Base-by-base conservation (phyloP, 2,329 filamentous ascomycete genomes). In the Diaporthe sp. region DNA sequence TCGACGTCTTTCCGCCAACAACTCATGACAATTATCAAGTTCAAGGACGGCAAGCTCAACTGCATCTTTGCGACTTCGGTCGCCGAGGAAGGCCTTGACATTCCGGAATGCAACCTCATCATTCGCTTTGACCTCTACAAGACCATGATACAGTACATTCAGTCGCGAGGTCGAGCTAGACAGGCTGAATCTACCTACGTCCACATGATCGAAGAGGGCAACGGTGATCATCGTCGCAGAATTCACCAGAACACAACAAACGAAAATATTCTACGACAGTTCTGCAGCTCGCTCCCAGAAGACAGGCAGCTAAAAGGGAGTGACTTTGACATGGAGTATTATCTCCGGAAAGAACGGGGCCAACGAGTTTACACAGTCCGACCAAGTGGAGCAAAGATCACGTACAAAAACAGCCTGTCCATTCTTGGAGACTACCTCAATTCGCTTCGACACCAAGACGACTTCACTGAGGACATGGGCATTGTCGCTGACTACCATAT, bases 101-200 rank as follows among this genome's bases (percentile, higher is more conserved):
- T 93, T 63, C 91, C 92, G 0, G 90, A 92, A 72, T 93, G 92
- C 81, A 92, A 93, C 76, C 81, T 92, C 1, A 86, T 93, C 39
- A 86, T 94, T 74, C 85, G 96, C 2, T 99, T 98, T 79, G 95
- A 98, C 80, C 88, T 97, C 3, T 98, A 95, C 83, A 88, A 89
- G 15, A 98, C 96, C 0, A 92, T 98, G 82, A 98, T 98, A 70
- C 94, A 97, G 80, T 98, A 98, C 80, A 92, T 98, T 27, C 97
- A 99, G 82, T 98, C 96, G 19, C 91, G 95, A 76, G 97, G 97
- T 0, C 91, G 97, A 71, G 97, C 97, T 17, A 90, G 97, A 51
- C 93, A 95, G 79, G 82, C 85, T 0, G 89, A 93, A 71, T 98
- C 97, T 0, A 92, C 90, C 76, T 98, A 96, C 81, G 89, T 96